phyloP scores from a whole-genome alignment of 371 early-diverging fungal species.

The Chytridium lagenaria region DNA sequence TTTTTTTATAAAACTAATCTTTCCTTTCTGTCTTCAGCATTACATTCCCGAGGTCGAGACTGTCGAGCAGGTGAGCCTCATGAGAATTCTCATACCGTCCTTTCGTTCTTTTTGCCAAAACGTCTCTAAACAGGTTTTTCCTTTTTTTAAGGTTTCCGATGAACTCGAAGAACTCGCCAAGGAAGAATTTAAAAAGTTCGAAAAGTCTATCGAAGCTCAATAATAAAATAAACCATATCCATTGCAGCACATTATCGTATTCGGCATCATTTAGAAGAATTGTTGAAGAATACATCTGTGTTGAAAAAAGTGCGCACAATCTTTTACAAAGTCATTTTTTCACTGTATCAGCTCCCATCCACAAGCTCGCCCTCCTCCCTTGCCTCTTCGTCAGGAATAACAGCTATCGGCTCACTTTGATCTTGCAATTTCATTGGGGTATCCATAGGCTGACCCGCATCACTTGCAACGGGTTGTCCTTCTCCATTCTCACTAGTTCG shows the following conservation, averaged over 20 bases:
- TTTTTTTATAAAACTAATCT: neutral
- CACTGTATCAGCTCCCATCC: no score
- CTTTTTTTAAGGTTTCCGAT: slow-evolving; percentile 49
- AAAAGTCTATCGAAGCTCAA: slow-evolving; percentile 30
- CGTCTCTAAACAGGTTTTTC: no score
- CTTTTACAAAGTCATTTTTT: no score
- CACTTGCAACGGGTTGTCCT: neutral
- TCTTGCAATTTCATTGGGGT: neutral
- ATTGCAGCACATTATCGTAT: no score
- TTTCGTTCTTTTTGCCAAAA: no score
- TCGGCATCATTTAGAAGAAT: no score
- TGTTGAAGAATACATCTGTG: no score
- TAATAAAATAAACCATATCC: no score
- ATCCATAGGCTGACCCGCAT: no score
- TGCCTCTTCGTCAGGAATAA: neutral
- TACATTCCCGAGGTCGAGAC: slow-evolving; percentile 95
- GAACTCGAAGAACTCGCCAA: slow-evolving; percentile 44
- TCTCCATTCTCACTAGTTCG: no score
- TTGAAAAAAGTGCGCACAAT: no score
- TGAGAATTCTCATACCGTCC: no score
- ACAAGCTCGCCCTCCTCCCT: slow-evolving; percentile 4
- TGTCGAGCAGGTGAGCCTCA: slow-evolving; percentile 78
- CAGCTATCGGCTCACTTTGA: neutral
- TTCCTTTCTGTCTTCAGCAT: slow-evolving; percentile 62
- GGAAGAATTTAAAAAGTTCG: slow-evolving; percentile 58